phyloP scores from a whole-genome alignment of 805 yeast species.

The Saccharomycodes ludwigii region DNA sequence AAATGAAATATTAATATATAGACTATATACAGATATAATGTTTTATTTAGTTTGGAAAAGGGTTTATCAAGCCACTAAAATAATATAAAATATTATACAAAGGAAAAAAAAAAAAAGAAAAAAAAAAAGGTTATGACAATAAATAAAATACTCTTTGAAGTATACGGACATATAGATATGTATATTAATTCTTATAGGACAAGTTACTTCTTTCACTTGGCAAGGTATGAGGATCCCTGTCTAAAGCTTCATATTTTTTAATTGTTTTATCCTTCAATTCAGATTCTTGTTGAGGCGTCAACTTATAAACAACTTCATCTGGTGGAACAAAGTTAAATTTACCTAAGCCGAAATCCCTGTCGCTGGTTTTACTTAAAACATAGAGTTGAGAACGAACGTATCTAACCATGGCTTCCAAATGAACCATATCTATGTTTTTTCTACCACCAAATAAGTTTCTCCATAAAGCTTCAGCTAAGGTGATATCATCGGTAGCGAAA shows the following conservation, averaged over 20 bases:
- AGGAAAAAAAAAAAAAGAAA: too few relatives aligned
- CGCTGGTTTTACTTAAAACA: constrained; percentile 74
- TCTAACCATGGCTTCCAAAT: constrained; percentile 79
- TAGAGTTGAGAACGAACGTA: constrained; percentile 84
- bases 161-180: too few relatives aligned
- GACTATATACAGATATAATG: too few relatives aligned
- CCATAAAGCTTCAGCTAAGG: constrained; percentile 72
- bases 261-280: constrained; percentile 38
- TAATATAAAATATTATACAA: too few relatives aligned
- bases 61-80: too few relatives aligned
- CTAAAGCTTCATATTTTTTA: constrained; percentile 39
- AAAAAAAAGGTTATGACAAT: too few relatives aligned
- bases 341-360: constrained; percentile 89
- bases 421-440: constrained; percentile 66
- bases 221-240: constrained; percentile 28
- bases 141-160: too few relatives aligned
- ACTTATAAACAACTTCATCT: constrained; percentile 58
- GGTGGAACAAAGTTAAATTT: constrained; percentile 78
- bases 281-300: constrained; percentile 53
- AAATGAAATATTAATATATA: too few relatives aligned
- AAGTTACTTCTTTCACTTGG: constrained; percentile 50
- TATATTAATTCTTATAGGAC: constrained; percentile 32
- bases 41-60: too few relatives aligned
- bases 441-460: constrained; percentile 86
- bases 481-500: constrained; percentile 62